Conservation (phyloP, 352 stramenopile genomes). For the Elongisporangium undulatum region DNA sequence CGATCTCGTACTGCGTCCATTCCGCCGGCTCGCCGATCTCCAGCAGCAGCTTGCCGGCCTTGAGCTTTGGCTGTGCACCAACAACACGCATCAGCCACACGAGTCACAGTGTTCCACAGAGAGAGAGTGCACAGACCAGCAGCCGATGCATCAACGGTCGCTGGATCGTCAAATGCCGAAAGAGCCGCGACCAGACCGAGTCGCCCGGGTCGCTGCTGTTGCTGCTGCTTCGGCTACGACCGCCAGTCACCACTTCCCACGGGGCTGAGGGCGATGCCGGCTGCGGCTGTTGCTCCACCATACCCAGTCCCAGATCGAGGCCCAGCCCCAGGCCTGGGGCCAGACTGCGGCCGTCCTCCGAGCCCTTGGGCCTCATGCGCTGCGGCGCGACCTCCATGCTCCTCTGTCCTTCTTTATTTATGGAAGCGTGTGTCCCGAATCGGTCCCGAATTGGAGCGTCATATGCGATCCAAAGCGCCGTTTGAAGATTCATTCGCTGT, state of each 20-base stretch:
- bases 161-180: background rate
- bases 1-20: conserved; percentile 62
- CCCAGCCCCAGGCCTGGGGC: no score
- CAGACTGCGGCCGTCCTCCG: background rate
- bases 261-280: background rate
- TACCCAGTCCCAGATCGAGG: background rate
- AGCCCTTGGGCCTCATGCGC: background rate
- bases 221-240: background rate
- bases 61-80: conserved; percentile 47
- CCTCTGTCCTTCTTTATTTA: background rate
- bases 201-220: background rate
- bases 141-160: background rate
- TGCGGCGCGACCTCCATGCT: background rate
- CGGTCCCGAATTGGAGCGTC: background rate
- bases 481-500: background rate
- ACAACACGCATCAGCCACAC: conserved; percentile 1
- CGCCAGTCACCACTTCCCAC: background rate
- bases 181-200: background rate
- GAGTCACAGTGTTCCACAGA: background rate
- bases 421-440: background rate
- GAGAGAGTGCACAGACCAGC: background rate
- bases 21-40: conserved; percentile 45
- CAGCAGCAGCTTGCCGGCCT: conserved; percentile 45
- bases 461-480: background rate
- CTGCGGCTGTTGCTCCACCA: background rate